Evolutionary conservation across 371 early-diverging fungal genomes (phyloP).

Genomic region (Mucor sp.): DNA sequence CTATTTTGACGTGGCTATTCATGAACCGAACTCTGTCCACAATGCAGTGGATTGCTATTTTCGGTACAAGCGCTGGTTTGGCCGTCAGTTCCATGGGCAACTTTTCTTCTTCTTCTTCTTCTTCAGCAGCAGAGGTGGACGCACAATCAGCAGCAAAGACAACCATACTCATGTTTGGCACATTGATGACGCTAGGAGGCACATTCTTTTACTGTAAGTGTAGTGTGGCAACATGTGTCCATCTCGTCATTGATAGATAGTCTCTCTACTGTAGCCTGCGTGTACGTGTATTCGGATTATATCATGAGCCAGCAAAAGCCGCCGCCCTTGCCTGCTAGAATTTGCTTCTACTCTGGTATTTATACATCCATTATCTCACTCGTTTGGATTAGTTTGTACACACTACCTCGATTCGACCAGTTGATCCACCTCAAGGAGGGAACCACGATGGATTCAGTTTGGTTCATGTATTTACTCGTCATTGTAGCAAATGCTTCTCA

Average conservation of each 20-base stretch:
- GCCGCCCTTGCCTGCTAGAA: conserved; percentile 47
- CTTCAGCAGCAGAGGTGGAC: conserved; percentile 13
- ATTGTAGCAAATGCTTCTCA: conserved; percentile 38
- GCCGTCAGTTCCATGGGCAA: conserved; percentile 58
- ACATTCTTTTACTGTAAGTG: conserved; percentile 59
- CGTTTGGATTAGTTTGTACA: conserved; percentile 48
- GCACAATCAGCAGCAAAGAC: background rate
- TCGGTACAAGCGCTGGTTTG: conserved; percentile 69
- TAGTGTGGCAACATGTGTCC: background rate
- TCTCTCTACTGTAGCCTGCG: conserved; percentile 39
- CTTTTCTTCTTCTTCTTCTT: conserved; percentile 20
- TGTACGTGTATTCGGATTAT: conserved; percentile 57
- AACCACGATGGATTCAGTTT: conserved; percentile 12
- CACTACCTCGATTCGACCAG: conserved; percentile 47
- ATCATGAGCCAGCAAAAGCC: conserved; percentile 51
- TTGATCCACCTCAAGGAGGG: conserved; percentile 37
- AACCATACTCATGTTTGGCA: conserved; percentile 46
- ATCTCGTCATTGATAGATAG: background rate
- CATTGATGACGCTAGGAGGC: conserved; percentile 56
- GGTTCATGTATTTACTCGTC: conserved; percentile 36
- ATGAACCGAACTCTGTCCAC: conserved; percentile 57
- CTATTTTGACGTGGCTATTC: conserved; percentile 66
- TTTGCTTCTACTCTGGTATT: conserved; percentile 57
- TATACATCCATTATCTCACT: conserved; percentile 49
- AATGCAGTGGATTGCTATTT: conserved; percentile 68